These are phyloP conservation scores for Fusarium sp. DNA, from an alignment of 2,329 filamentous ascomycete genomes.

Conservation along the genomic window DNA sequence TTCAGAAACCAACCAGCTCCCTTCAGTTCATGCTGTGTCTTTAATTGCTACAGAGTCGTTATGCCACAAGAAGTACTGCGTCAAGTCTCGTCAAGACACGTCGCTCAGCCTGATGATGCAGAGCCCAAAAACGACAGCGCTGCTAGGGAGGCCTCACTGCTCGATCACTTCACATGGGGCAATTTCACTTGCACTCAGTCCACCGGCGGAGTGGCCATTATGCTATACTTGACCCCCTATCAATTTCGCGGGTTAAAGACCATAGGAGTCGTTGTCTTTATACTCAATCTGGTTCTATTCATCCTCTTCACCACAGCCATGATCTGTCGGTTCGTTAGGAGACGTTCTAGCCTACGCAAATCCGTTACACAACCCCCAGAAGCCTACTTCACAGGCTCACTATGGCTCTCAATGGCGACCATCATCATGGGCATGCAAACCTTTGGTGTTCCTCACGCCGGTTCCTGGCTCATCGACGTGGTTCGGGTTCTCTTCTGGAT, in stretches of 20 bases:
- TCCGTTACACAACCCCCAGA: neutral
- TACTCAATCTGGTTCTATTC: conserved; percentile 4
- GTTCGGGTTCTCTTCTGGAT: conserved; percentile 7
- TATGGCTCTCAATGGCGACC: conserved; percentile 4
- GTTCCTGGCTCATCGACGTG: neutral
- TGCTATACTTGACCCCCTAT: neutral
- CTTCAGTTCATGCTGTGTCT: too few species aligned
- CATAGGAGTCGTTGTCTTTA: neutral
- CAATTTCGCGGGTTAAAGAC: neutral
- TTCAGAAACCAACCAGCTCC: too few species aligned
- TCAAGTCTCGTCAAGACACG: neutral
- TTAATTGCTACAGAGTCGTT: neutral
- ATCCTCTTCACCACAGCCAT: neutral
- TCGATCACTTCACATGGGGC: neutral
- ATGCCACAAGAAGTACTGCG: neutral
- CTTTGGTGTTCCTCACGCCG: conserved; percentile 1
- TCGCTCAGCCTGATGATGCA: neutral
- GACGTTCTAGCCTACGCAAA: neutral
- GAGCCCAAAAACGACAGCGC: neutral
- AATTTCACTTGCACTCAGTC: conserved; percentile 1
- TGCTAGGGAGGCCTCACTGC: neutral
- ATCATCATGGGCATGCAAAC: neutral
- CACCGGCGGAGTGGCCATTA: neutral
- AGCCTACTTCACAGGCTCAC: conserved; percentile 1
- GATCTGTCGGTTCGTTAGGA: neutral